These are phyloP conservation scores for Piloderma croceum DNA, from an alignment of 768 basidiomycete species.

Conservation along the genomic window DNA sequence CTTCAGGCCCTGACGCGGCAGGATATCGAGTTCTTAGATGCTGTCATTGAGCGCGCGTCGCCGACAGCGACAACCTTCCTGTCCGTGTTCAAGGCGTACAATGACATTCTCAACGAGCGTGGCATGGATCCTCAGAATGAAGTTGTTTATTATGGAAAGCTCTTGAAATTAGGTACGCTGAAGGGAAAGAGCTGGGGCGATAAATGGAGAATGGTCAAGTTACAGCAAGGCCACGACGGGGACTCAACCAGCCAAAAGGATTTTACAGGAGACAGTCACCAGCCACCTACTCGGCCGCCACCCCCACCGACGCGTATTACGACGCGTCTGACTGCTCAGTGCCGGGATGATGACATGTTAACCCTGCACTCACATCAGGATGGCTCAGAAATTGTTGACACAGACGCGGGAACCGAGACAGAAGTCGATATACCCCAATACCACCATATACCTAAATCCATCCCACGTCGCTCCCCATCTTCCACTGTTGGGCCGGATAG, in stretches of 20 bases:
- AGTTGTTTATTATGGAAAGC: constrained; percentile 73
- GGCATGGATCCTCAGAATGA: constrained; percentile 74
- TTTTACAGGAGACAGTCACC: constrained; percentile 1
- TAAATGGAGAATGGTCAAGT: constrained; percentile 74
- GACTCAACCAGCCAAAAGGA: constrained; percentile 4
- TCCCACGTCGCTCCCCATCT: constrained; percentile 14
- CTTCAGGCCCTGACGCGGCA: constrained; percentile 36
- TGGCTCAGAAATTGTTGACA: constrained; percentile 21
- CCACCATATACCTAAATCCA: constrained; percentile 13
- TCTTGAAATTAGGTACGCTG: constrained; percentile 77
- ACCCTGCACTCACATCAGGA: constrained; percentile 41
- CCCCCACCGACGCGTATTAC: constrained; percentile 19
- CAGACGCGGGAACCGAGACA: constrained; percentile 5
- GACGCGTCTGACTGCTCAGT: constrained; percentile 19
- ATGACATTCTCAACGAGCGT: constrained; percentile 66
- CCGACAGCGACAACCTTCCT: constrained; percentile 69
- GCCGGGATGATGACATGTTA: constrained; percentile 34
- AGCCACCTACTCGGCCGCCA: constrained; percentile 9
- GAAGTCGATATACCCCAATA: constrained; percentile 2
- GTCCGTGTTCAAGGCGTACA: constrained; percentile 81
- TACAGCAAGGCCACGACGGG: constrained; percentile 39
- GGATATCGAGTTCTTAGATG: constrained; percentile 70
- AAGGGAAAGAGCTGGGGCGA: constrained; percentile 77
- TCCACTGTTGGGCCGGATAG: constrained; percentile 10
- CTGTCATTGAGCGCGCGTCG: constrained; percentile 65